Base-by-base conservation (phyloP, 2,329 filamentous ascomycete genomes). In the Claviceps africana region DNA sequence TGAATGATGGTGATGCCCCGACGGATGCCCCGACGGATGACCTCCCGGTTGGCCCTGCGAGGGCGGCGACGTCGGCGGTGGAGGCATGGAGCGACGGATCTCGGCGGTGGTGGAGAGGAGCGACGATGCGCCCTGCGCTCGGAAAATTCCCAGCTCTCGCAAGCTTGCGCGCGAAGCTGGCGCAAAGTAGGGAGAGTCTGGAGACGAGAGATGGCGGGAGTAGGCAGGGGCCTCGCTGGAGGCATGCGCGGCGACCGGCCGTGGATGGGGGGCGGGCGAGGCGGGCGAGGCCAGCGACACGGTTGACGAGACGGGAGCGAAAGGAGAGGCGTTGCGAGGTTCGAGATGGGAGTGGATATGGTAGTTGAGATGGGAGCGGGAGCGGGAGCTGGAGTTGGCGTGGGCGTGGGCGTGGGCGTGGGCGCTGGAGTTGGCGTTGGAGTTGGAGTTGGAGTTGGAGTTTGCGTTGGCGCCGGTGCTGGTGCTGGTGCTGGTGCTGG, bases 61-160 rank as follows among this genome's bases (percentile, higher is more conserved):
- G 65, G 74, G 72, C 53, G 73, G 72, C 53, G 73, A 74, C n/a
- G 61, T 56, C 50, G 54, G 57, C 10, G 69, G 70, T 39, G 72
- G 73, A 51, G 72, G 71, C 72, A 75, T 75, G 42, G 64, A 62
- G 58, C 69, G 71, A 61, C 65, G 67, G 51, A 63, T 53, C 53
- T 64, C 57, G 56, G 61, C 61, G 10, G 64, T 62, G 28, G 71
- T 62, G 22, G 71, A 65, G 22, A 69, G 63, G 52, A 73, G 64
- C 43, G 72, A 72, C 9, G 73, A 71, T n/a, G 71, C 59, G 61
- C 68, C 72, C 51, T 67, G 71, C 53, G 71, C 68, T 55, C 71
- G 71, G 51, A 68, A 64, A 61, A 70, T 70, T 50, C 63, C 62
- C 40, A 65, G 57, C 35, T 66, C 60, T 57, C 66, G 65, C 56